Evolutionary conservation across 768 basidiomycete species (phyloP).

Genomic region (Xerocomellus amylosporus): DNA sequence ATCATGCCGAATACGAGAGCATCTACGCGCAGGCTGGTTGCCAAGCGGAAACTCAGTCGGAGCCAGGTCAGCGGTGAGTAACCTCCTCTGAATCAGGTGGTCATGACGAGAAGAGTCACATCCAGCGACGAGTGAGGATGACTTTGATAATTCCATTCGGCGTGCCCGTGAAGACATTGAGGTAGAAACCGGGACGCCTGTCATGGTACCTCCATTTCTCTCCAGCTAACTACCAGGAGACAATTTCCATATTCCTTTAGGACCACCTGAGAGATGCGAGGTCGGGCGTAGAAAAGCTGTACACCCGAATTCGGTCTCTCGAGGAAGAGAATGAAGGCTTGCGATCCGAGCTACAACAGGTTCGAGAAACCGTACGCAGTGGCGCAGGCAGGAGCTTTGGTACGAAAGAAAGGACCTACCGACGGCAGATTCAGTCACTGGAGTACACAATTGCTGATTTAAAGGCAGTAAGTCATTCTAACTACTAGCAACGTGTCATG

Average conservation of each 20-base stretch:
- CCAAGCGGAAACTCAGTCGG: neutral
- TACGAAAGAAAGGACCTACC: neutral
- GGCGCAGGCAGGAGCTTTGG: neutral
- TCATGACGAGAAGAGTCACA: neutral
- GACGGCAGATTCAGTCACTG: constrained; percentile 9
- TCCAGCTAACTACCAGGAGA: neutral
- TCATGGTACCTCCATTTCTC: constrained; percentile 8
- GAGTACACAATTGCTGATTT: constrained; percentile 4
- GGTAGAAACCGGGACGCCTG: neutral
- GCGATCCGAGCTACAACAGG: constrained; percentile 1
- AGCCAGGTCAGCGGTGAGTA: neutral
- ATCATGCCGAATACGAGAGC: constrained; percentile 16
- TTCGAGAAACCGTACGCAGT: neutral
- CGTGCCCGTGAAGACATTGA: neutral
- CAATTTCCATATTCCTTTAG: constrained; percentile 2
- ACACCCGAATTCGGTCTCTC: constrained; percentile 9
- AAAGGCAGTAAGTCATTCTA: constrained; percentile 1
- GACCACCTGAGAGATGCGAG: constrained; percentile 4
- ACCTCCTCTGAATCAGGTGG: too few species aligned
- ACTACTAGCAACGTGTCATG: neutral
- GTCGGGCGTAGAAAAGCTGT: constrained; percentile 11
- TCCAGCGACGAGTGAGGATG: constrained; percentile 2
- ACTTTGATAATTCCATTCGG: neutral
- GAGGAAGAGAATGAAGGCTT: constrained; percentile 4
- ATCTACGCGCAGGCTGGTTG: neutral